phyloP scores from a whole-genome alignment of 208 protist genomes.

The Trypanosoma boissoni region DNA sequence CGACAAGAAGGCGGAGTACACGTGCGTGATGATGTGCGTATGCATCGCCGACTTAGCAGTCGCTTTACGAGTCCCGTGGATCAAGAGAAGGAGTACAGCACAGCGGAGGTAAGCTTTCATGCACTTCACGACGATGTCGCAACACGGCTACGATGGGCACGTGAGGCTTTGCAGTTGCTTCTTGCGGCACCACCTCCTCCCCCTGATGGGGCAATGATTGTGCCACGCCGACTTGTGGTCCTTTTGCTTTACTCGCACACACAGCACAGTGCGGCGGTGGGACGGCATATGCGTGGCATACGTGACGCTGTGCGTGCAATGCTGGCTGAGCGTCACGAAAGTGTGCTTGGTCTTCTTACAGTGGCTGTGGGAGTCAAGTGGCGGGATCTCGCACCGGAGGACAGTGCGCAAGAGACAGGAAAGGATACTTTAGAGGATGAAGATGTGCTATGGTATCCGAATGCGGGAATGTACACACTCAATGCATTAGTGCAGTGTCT shows the following conservation, averaged over 20 bases:
- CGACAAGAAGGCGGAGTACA: neutral
- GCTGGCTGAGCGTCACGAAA: constrained; percentile 16
- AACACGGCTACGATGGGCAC: constrained; percentile 21
- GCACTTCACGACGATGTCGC: constrained; percentile 33
- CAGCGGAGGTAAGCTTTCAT: constrained; percentile 23
- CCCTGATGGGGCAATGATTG: too few relatives aligned
- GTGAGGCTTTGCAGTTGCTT: constrained; percentile 12
- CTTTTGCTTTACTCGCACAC: constrained; percentile 55
- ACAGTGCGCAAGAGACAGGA: neutral
- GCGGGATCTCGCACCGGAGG: constrained; percentile 2
- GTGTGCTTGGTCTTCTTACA: constrained; percentile 47
- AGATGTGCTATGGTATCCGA: constrained; percentile 42
- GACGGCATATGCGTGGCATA: constrained; percentile 20
- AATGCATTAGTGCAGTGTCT: constrained; percentile 38
- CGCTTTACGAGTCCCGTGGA: constrained; percentile 41
- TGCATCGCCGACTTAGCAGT: constrained; percentile 34
- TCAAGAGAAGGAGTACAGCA: constrained; percentile 37
- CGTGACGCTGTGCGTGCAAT: constrained; percentile 10
- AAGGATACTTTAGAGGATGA: neutral
- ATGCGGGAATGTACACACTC: constrained; percentile 66
- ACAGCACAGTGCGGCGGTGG: constrained; percentile 37
- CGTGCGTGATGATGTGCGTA: constrained; percentile 18
- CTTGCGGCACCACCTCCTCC: neutral
- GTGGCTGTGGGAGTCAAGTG: constrained; percentile 42
- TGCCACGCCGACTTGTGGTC: constrained; percentile 36